Evolutionary conservation across 768 basidiomycete species (phyloP).

Genomic region (Suillus luteus): DNA sequence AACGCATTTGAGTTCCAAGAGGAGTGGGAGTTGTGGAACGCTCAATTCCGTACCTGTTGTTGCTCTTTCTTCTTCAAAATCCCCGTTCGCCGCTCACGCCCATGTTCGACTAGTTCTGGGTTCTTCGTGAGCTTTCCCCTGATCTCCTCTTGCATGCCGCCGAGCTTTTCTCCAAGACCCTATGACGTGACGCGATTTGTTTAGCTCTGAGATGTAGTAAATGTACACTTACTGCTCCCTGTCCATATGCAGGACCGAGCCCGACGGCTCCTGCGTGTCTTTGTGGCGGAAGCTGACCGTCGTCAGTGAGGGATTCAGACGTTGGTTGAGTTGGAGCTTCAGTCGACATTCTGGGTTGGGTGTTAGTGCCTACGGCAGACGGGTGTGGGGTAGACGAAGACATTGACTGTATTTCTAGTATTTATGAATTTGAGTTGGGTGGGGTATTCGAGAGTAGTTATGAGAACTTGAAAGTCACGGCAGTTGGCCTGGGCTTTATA

Average conservation of each 20-base stretch:
- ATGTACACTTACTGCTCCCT: conserved; percentile 30
- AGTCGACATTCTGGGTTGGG: conserved; percentile 2
- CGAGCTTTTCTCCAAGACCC: conserved; percentile 38
- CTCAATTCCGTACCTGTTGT: conserved; percentile 24
- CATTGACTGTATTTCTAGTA: conserved; percentile 14
- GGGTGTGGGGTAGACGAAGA: conserved; percentile 19
- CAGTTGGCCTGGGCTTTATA: no score
- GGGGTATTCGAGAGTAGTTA: background rate
- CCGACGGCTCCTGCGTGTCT: conserved; percentile 45
- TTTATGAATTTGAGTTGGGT: background rate
- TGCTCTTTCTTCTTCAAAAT: conserved; percentile 40
- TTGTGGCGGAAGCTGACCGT: conserved; percentile 38
- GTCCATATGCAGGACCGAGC: conserved; percentile 38
- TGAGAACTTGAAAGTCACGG: no score
- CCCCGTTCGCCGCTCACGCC: conserved; percentile 41
- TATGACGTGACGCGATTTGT: conserved; percentile 9
- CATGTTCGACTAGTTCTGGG: conserved; percentile 39
- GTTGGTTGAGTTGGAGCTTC: background rate
- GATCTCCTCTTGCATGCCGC: conserved; percentile 40
- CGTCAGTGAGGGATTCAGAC: background rate
- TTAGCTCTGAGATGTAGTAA: background rate
- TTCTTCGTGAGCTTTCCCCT: conserved; percentile 41
- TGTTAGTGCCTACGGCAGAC: conserved; percentile 21
- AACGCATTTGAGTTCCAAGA: background rate
- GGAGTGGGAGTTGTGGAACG: background rate